Percentiles rank a stretch among this genome's conserved stretches.
These are phyloP conservation scores for Klebsormidium nitens DNA, from an alignment of 139 green algal species.

Conservation along the genomic window DNA sequence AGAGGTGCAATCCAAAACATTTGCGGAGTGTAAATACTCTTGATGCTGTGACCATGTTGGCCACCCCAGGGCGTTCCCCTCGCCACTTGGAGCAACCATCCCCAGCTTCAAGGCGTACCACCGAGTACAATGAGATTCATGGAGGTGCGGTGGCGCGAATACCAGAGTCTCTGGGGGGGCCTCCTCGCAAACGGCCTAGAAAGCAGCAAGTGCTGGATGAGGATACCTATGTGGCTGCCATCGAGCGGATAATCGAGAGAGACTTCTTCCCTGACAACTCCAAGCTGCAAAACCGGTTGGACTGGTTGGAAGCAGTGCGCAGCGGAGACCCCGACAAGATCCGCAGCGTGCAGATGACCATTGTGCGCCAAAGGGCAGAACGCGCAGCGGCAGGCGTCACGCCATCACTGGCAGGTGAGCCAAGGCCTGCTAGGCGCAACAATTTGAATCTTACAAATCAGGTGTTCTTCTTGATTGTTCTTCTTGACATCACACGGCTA, in stretches of 20 bases:
- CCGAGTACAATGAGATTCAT: neutral
- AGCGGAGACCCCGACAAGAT: constrained; percentile 59
- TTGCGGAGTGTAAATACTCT: too few relatives aligned
- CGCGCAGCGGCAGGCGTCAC: constrained; percentile 52
- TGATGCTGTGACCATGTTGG: constrained; percentile 25
- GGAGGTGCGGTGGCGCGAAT: neutral
- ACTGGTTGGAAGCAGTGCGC: constrained; percentile 74
- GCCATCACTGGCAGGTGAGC: too few relatives aligned
- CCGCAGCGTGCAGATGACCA: constrained; percentile 71
- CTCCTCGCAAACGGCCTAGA: constrained; percentile 14
- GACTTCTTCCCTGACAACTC: constrained; percentile 90
- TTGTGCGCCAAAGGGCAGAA: constrained; percentile 47
- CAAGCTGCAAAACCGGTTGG: constrained; percentile 75
- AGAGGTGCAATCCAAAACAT: too few relatives aligned
- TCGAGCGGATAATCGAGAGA: constrained; percentile 84
- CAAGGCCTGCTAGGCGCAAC: too few relatives aligned
- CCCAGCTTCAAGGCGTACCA: neutral
- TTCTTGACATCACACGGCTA: neutral
- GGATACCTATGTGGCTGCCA: constrained; percentile 30
- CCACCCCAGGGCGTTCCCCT: constrained; percentile 25
- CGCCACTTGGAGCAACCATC: constrained; percentile 11
- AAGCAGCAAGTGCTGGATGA: constrained; percentile 21
- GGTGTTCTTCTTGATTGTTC: neutral
- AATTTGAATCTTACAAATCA: too few relatives aligned
- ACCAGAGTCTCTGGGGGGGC: constrained; percentile 10